Conservation (phyloP, 225 moss, liverwort and hornwort species). For the Thuidium tamariscinum region DNA sequence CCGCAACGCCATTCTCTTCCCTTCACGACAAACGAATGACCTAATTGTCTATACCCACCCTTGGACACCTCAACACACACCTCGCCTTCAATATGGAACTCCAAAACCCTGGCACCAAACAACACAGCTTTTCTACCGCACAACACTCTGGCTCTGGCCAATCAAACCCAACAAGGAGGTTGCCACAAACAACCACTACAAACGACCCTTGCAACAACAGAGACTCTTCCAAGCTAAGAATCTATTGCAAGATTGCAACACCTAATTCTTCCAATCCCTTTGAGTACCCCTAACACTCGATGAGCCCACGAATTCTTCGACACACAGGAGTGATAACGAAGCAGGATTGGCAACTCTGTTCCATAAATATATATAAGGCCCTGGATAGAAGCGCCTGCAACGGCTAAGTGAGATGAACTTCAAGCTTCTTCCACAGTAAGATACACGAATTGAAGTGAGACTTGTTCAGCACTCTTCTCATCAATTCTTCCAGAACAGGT, state of each 20-base stretch:
- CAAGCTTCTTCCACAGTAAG: not conserved
- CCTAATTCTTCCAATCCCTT: not conserved
- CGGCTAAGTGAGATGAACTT: not conserved
- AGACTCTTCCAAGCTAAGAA: not conserved
- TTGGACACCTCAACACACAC: not conserved
- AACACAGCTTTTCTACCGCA: not conserved
- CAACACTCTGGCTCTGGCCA: not conserved
- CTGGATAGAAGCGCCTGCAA: not conserved
- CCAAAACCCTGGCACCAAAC: not conserved
- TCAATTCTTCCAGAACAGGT: not conserved
- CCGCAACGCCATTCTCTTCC: constrained; percentile 8
- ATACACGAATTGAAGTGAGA: not conserved
- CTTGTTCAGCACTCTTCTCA: not conserved
- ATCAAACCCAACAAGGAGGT: not conserved
- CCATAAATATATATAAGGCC: not conserved
- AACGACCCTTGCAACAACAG: not conserved
- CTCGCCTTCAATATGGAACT: not conserved
- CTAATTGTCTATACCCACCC: not conserved
- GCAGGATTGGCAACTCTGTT: not conserved
- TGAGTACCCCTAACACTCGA: not conserved
- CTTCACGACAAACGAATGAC: not conserved
- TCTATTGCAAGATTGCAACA: not conserved
- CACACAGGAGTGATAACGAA: not conserved
- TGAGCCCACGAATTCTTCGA: not conserved
- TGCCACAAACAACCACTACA: too few species aligned